Conservation (phyloP, 1,284 basidiomycete genomes). For the Albatrellus sp. region DNA sequence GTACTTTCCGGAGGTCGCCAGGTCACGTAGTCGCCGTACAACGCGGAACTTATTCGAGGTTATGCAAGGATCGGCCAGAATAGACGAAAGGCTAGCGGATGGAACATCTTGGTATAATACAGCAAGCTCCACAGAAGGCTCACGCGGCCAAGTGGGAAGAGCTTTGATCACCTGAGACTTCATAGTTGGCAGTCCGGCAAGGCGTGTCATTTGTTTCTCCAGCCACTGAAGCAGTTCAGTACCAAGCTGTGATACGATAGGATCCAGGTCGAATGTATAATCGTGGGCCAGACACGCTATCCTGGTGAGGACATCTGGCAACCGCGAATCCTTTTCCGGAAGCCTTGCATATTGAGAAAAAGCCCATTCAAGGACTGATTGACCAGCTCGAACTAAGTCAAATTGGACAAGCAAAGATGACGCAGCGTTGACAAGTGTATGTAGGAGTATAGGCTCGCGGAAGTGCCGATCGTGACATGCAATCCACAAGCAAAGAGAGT, state of each 20-base stretch:
- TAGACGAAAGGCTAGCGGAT: conserved; percentile 32
- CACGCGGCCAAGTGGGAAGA: conserved; percentile 61
- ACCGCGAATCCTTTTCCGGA: conserved; percentile 29
- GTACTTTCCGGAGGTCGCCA: conserved; percentile 26
- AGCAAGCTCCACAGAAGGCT: conserved; percentile 33
- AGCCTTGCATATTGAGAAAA: conserved; percentile 37
- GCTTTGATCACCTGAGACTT: conserved; percentile 37
- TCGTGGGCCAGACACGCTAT: conserved; percentile 47
- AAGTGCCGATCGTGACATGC: conserved; percentile 47
- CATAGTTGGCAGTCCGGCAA: conserved; percentile 28
- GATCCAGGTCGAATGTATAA: conserved; percentile 23
- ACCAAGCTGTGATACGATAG: conserved; percentile 24
- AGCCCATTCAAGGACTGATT: conserved; percentile 71
- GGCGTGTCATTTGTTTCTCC: conserved; percentile 34
- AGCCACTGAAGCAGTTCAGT: conserved; percentile 48
- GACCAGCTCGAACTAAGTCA: conserved; percentile 57
- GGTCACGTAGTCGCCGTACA: conserved; percentile 46
- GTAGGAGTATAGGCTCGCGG: conserved; percentile 43
- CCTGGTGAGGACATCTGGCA: conserved; percentile 59
- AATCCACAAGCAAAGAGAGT: conserved; percentile 65
- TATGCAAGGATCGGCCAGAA: conserved; percentile 42
- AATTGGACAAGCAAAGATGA: conserved; percentile 52
- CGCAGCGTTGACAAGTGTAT: conserved; percentile 58
- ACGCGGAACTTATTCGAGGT: conserved; percentile 64
- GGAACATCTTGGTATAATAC: conserved; percentile 32